Percentiles rank a stretch among this genome's conserved stretches.
phyloP scores from a whole-genome alignment of 108 stramenopile species.

The Fistulifera pelliculosa region DNA sequence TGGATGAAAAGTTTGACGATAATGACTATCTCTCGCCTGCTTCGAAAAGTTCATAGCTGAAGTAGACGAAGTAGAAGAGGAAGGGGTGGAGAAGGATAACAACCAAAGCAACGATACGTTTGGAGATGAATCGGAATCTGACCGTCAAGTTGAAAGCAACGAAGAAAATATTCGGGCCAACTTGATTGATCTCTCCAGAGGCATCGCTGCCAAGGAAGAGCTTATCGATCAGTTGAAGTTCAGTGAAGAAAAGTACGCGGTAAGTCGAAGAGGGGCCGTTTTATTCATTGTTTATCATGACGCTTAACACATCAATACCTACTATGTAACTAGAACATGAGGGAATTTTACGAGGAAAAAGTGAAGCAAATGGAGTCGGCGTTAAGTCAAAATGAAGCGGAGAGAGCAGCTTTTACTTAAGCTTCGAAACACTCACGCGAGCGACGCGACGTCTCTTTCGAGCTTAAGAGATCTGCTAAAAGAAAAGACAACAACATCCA shows the following conservation, averaged over 20 bases:
- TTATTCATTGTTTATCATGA: background rate
- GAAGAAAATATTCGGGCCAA: conserved; percentile 18
- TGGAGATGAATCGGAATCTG: conserved; percentile 15
- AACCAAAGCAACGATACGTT: conserved; percentile 13
- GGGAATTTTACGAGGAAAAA: conserved; percentile 45
- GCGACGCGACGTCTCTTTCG: background rate
- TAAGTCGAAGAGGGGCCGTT: conserved; percentile 9
- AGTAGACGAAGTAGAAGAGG: conserved; percentile 5
- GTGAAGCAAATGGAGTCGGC: conserved; percentile 37
- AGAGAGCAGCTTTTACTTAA: conserved; percentile 31
- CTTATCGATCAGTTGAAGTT: conserved; percentile 40
- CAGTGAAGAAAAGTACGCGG: conserved; percentile 45
- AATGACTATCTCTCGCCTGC: background rate
- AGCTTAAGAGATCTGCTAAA: conserved; percentile 22
- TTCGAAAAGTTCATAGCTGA: conserved; percentile 1
- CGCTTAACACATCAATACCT: background rate
- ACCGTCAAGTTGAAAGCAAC: background rate
- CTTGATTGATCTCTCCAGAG: conserved; percentile 30
- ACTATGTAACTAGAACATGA: conserved; percentile 25
- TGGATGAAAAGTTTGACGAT: conserved; percentile 1
- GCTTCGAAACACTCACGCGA: conserved; percentile 11
- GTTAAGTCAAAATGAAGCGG: conserved; percentile 27
- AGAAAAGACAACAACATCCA: conserved; percentile 40
- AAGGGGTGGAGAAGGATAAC: background rate
- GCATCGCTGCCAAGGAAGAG: conserved; percentile 47